Base-by-base conservation (phyloP, 129 eudicot species). In the Heracleum sosnowskyi region DNA sequence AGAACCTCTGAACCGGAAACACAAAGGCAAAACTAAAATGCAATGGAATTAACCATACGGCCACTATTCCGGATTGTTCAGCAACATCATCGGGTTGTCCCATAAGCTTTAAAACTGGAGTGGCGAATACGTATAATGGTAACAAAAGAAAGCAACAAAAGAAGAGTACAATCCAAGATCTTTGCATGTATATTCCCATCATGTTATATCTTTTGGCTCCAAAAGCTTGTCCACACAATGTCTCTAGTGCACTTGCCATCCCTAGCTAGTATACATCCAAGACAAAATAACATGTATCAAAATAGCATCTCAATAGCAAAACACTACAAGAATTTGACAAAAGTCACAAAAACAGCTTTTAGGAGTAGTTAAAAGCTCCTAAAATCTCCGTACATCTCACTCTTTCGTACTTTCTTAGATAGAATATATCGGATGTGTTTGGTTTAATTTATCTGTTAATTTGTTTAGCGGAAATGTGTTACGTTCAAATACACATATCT, bases 161-260 rank as follows among this genome's bases (percentile, higher is more conserved):
- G 44, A 69, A 69, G 4, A 69, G 74, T 34, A 69, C 74, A 33
- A 69, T 36, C 74, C 74, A 69, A 12, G 74, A 69, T 36, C 74
- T 34, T 69, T 69, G 74, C 74, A 69, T 69, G 44, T 69, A 69
- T 18, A 69, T 9, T 13, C 74, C 74, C 74, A 69, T 34, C 74
- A 69, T 69, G 28, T n/a, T 34, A 7, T 69, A 69, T 17, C 44
- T 69, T 36, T 69, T 69, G 2, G 74, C 74, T 34, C 74, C 74
- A 34, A 34, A 69, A 33, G 74, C 74, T 69, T 69, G 74, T 20
- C 74, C 74, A 36, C 74, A 69, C 20, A 69, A 18, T 34, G 74
- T 69, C 44, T 69, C 74, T 17, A 69, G 45, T 69, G 74, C 74
- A 69, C 74, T 69, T 9, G 74, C 74, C 74, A 69, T 69, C 26